These are phyloP conservation scores for Suhomyces chickasaworum DNA, from an alignment of 1,139 yeast genomes.

Conservation along the genomic window DNA sequence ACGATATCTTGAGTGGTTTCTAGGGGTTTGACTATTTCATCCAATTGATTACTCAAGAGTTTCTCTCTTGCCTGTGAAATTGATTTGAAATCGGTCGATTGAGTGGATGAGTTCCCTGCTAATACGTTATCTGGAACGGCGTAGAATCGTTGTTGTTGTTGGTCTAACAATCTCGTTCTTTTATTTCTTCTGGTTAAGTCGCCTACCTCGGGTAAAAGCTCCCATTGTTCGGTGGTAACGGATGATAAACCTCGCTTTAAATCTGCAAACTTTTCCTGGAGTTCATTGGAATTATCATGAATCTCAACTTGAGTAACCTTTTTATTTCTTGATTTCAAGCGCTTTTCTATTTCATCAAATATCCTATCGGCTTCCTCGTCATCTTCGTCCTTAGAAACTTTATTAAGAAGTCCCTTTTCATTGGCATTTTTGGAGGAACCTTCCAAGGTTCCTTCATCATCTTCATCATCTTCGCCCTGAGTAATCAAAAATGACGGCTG, in stretches of 20 bases:
- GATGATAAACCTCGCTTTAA: conserved; percentile 62
- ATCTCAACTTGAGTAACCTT: conserved; percentile 19
- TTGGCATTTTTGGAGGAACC: conserved; percentile 11
- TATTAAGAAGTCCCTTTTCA: conserved; percentile 34
- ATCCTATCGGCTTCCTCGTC: conserved; percentile 74
- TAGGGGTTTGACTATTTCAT: conserved; percentile 20
- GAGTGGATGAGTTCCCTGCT: conserved; percentile 26
- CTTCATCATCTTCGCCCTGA: conserved; percentile 29
- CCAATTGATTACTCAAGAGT: conserved; percentile 52
- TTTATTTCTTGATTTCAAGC: conserved; percentile 40
- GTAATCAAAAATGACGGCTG: conserved; percentile 40
- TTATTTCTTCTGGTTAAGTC: conserved; percentile 84
- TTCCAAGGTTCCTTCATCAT: conserved; percentile 30
- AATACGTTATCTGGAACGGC: conserved; percentile 80
- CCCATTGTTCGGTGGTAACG: conserved; percentile 78
- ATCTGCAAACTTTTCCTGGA: conserved; percentile 40
- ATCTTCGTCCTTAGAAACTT: conserved; percentile 49
- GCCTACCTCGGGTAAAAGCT: conserved; percentile 79
- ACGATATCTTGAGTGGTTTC: conserved; percentile 5
- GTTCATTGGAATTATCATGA: conserved; percentile 3
- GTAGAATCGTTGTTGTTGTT: conserved; percentile 68
- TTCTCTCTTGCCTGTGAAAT: conserved; percentile 57
- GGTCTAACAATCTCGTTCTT: conserved; percentile 63
- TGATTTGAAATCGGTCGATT: conserved; percentile 46
- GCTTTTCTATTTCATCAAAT: conserved; percentile 64